Conservation (phyloP, 1,284 basidiomycete genomes). For the Ustanciosporium gigantosporum region DNA sequence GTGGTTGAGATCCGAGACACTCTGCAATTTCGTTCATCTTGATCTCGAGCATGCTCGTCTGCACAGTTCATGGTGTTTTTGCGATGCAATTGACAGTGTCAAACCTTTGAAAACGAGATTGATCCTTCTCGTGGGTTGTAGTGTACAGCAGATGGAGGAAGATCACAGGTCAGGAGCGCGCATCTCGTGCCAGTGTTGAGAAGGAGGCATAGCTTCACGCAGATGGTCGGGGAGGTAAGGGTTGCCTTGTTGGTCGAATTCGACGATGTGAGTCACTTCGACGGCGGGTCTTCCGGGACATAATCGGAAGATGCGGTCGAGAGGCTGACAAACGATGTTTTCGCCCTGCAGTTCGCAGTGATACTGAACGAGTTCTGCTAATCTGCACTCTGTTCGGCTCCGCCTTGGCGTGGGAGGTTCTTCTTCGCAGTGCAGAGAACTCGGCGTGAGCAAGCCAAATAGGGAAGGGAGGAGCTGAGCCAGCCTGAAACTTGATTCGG, state of each 20-base stretch:
- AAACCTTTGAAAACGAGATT: too few species aligned
- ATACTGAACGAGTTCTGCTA: slow-evolving; percentile 43
- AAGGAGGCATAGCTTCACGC: slow-evolving; percentile 32
- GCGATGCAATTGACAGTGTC: too few species aligned
- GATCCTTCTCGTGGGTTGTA: too few species aligned
- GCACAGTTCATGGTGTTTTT: too few species aligned
- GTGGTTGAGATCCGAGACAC: too few species aligned
- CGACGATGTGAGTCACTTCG: slow-evolving; percentile 50
- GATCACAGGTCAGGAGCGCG: slow-evolving; percentile 17
- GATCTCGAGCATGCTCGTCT: too few species aligned
- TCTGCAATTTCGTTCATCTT: too few species aligned
- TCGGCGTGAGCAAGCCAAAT: not conserved
- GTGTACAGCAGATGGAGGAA: too few species aligned
- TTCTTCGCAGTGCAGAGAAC: slow-evolving; percentile 15
- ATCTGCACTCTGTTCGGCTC: slow-evolving; percentile 9
- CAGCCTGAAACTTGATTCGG: too few species aligned
- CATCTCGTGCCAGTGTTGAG: slow-evolving; percentile 36
- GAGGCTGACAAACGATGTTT: slow-evolving; percentile 41
- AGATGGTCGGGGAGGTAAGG: slow-evolving; percentile 37
- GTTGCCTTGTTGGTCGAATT: slow-evolving; percentile 30
- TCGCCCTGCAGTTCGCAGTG: slow-evolving; percentile 38
- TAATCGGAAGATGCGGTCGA: slow-evolving; percentile 48
- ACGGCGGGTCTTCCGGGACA: slow-evolving; percentile 40
- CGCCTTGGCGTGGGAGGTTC: not conserved
- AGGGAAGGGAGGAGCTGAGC: not conserved